Evolutionary conservation across 2,329 filamentous ascomycete species (phyloP), one percentile per base, ranked within the genome.

Genomic region (Ophiostoma angusticollis): DNA sequence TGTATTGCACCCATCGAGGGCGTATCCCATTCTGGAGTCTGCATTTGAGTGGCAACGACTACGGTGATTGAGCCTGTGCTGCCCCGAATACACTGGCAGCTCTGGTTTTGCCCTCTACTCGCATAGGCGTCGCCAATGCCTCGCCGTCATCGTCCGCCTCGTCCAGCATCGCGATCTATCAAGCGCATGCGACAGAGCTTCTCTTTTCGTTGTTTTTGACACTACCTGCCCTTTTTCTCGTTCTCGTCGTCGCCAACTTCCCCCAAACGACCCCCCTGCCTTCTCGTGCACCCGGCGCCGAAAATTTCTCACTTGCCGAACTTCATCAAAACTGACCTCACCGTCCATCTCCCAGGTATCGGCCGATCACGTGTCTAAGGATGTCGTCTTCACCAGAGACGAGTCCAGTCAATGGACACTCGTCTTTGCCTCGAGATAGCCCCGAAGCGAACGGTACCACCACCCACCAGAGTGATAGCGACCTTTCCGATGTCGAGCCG

Each of bases 401-500:
- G 50, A 68, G 73, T 61, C 67, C 75, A 54, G 67, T 71, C 53
- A 83, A 85, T 61, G 80, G 80, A 55, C 72, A 78, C 59, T 55
- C 65, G 51, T 72, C 73, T 55, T 69, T 73, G 50, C 60, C 63
- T 47, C 61, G 66, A 47, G 64, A 67, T 50, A 61, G 67, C 49
- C 59, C 54, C 39, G 56, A 59, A 40, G 53, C 56, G 43, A 51
- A 59, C 35, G 56, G 61, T 47, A 58, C 59, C 4, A 21, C 17
- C 45, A 60, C 58, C 42, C 52, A 70, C 45, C 70, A 70, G 48
- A 81, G 72, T 60, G 83, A 85, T 51, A 84, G 77, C 67, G 83
- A 86, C 50, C 68, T 81, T 44, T 86, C 83, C 52, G 81, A 93
- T 53, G 66, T 73, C 50, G 71, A 73, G 54, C 62, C 65, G 52